phyloP scores from a whole-genome alignment of 2,329 filamentous ascomycete genomes.

The Fusarium devonianum region DNA sequence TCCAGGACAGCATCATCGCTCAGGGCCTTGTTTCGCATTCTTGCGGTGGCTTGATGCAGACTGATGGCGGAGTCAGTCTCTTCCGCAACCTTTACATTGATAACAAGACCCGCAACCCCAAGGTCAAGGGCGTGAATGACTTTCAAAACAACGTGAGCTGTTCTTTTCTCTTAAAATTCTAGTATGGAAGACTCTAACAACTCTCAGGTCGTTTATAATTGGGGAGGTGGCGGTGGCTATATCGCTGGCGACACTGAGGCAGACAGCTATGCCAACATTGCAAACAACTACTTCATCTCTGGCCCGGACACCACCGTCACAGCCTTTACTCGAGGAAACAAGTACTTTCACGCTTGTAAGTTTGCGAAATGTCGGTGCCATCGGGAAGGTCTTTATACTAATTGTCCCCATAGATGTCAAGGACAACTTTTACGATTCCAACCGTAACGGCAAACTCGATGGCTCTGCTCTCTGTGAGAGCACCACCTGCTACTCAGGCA shows the following conservation, averaged over 20 bases:
- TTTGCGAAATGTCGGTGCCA: too few relatives aligned
- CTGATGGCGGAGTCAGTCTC: constrained; percentile 56
- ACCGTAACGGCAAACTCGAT: constrained; percentile 58
- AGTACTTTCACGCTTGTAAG: constrained; percentile 58
- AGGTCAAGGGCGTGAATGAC: constrained; percentile 64
- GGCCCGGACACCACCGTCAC: constrained; percentile 58
- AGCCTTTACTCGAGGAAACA: constrained; percentile 63
- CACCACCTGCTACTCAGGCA: constrained; percentile 55
- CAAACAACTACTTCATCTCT: constrained; percentile 65
- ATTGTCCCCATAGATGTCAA: constrained; percentile 48
- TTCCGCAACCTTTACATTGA: constrained; percentile 65
- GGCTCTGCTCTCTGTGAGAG: constrained; percentile 53
- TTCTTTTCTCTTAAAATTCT: fast-evolving
- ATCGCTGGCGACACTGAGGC: constrained; percentile 60
- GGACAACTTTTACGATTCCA: constrained; percentile 60
- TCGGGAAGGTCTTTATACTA: too few relatives aligned
- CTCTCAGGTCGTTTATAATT: constrained; percentile 60
- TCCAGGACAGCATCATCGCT: constrained; percentile 61
- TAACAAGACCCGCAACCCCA: constrained; percentile 64
- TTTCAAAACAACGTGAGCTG: constrained; percentile 53
- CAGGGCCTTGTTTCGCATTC: constrained; percentile 62
- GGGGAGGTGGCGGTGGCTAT: constrained; percentile 61
- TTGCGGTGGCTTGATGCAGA: constrained; percentile 60
- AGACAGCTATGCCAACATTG: constrained; percentile 58
- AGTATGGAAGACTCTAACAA: constrained; percentile 16